Evolutionary conservation across 106 monocot genomes (phyloP).

Genomic region (Xerophyta viscosa): DNA sequence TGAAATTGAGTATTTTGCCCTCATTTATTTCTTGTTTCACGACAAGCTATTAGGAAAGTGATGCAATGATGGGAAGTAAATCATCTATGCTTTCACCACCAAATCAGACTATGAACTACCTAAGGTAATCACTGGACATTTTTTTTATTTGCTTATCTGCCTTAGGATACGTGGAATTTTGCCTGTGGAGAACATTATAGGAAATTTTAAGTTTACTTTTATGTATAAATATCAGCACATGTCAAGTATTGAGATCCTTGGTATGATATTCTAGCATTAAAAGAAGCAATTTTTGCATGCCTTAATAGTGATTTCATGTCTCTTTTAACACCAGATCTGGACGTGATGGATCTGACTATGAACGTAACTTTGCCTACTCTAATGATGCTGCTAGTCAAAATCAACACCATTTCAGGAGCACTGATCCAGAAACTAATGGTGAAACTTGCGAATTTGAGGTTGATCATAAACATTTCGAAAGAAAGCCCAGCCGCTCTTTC

Average conservation of each 20-base stretch:
- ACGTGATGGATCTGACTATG: constrained; percentile 23
- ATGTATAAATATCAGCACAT: too few species aligned
- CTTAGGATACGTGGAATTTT: too few species aligned
- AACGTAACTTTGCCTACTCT: background rate
- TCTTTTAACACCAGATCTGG: constrained; percentile 9
- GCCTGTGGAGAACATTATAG: too few species aligned
- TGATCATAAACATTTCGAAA: constrained; percentile 17
- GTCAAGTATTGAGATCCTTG: too few species aligned
- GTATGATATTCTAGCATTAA: too few species aligned
- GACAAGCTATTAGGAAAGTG: constrained; percentile 18
- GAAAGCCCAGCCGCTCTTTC: background rate
- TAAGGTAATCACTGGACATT: constrained; percentile 9
- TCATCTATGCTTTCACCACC: constrained; percentile 6
- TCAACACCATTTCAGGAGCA: constrained; percentile 5
- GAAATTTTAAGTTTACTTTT: too few species aligned
- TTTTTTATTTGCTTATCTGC: too few species aligned
- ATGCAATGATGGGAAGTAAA: constrained; percentile 10
- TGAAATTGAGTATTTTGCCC: background rate
- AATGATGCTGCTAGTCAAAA: constrained; percentile 1
- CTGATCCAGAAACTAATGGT: constrained; percentile 11
- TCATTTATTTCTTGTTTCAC: background rate
- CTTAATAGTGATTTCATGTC: background rate
- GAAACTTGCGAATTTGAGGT: constrained; percentile 14
- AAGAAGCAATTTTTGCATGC: background rate
- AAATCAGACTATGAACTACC: constrained; percentile 12